These are phyloP conservation scores for Perkinsus marinus DNA, from an alignment of 169 alveolate genomes.

Conservation along the genomic window DNA sequence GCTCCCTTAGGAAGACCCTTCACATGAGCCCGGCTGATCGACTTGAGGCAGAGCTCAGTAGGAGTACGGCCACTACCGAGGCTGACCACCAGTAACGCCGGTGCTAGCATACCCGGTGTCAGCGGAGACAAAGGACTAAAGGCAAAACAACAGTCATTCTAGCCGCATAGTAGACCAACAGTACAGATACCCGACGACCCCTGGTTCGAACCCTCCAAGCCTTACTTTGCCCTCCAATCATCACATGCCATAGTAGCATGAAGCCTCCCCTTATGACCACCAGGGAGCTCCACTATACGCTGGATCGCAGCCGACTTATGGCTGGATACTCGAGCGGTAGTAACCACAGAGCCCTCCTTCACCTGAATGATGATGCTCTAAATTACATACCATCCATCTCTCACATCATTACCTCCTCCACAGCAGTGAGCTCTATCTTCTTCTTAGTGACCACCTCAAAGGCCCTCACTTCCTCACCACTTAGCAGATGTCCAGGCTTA, in stretches of 20 bases:
- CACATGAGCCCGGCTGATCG: neutral
- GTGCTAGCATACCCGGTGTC: neutral
- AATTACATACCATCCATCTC: neutral
- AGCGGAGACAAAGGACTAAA: neutral
- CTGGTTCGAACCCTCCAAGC: neutral
- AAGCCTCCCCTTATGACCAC: neutral
- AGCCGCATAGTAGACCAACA: neutral
- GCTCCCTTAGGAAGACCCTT: neutral
- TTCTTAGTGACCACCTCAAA: neutral
- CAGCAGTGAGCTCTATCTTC: neutral
- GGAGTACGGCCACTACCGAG: neutral
- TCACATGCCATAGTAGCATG: neutral
- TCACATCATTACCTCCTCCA: neutral
- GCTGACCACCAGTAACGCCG: neutral
- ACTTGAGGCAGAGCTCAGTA: neutral
- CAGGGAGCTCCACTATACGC: neutral
- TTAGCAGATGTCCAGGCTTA: neutral
- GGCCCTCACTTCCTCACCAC: neutral
- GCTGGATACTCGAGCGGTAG: neutral
- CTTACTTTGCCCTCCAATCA: neutral
- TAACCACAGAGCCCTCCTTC: neutral
- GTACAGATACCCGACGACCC: neutral
- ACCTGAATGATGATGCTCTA: neutral
- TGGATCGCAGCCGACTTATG: neutral
- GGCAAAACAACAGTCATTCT: neutral